Percentiles rank a stretch among this genome's conserved stretches.
phyloP scores from a whole-genome alignment of 768 basidiomycete genomes.

The Tylopilus rubrobrunneus region DNA sequence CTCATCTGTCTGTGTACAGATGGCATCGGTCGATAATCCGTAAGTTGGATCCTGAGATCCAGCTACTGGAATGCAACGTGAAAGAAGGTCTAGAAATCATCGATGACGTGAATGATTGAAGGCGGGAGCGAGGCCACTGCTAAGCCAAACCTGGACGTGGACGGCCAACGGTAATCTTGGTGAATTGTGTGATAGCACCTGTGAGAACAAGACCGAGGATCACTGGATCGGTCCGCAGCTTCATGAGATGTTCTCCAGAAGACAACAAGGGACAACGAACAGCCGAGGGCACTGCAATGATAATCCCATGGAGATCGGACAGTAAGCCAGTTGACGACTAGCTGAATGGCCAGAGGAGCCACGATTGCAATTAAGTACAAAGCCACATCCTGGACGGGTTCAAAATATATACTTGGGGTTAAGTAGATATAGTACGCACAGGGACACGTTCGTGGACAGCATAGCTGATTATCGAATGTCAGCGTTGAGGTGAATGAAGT shows the following conservation, averaged over 20 bases:
- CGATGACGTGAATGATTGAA: background rate
- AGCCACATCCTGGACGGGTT: constrained; percentile 38
- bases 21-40: constrained; percentile 66
- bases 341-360: constrained; percentile 67
- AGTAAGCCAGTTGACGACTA: constrained; percentile 65
- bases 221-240: constrained; percentile 38
- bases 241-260: constrained; percentile 19
- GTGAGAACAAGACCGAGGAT: constrained; percentile 72
- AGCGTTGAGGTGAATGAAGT: background rate
- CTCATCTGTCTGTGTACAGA: constrained; percentile 72
- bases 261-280: constrained; percentile 32
- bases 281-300: constrained; percentile 58
- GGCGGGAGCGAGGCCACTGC: background rate
- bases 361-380: constrained; percentile 53
- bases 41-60: constrained; percentile 67
- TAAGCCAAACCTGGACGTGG: constrained; percentile 69
- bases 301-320: constrained; percentile 87
- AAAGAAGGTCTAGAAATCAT: constrained; percentile 24
- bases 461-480: constrained; percentile 40
- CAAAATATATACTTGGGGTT: background rate
- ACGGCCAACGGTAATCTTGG: constrained; percentile 84
- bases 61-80: constrained; percentile 57
- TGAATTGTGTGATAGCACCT: constrained; percentile 78
- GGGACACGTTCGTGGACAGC: constrained; percentile 77
- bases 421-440: constrained; percentile 36